Percentiles rank a stretch among this genome's conserved stretches.
Evolutionary conservation across 2,329 filamentous ascomycete species (phyloP).

Genomic region (Emydomyces testavorans): DNA sequence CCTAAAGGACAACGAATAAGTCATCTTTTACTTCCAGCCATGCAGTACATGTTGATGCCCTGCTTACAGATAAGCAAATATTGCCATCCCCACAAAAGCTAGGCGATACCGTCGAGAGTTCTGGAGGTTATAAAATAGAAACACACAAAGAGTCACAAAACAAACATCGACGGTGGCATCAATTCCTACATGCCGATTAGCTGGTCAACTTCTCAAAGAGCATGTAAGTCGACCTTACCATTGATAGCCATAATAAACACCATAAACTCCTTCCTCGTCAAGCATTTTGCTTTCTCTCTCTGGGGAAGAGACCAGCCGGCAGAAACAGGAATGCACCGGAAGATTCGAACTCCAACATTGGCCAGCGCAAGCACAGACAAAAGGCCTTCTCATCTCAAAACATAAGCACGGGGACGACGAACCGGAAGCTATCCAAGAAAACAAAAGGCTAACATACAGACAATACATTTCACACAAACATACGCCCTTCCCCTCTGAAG

Average conservation of each 20-base stretch:
- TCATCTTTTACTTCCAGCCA: neutral
- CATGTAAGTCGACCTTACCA: conserved; percentile 8
- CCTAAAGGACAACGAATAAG: conserved; percentile 17
- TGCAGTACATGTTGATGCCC: neutral
- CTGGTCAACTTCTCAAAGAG: conserved; percentile 17
- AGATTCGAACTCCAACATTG: conserved; percentile 38
- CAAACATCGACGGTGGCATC: conserved; percentile 29
- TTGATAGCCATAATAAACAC: conserved; percentile 40
- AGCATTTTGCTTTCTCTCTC: conserved; percentile 35
- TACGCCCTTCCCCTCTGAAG: conserved; percentile 32
- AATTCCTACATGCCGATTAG: conserved; percentile 1
- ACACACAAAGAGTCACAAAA: conserved; percentile 35
- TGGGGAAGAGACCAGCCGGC: conserved; percentile 36
- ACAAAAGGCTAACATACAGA: conserved; percentile 28
- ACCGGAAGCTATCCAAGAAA: neutral
- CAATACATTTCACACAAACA: conserved; percentile 33
- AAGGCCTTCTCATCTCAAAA: conserved; percentile 31
- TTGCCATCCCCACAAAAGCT: conserved; percentile 34
- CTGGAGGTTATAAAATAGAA: conserved; percentile 35
- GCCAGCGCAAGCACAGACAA: conserved; percentile 34
- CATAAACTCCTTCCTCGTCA: conserved; percentile 31
- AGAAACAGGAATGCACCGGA: conserved; percentile 37
- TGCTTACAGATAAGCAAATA: conserved; percentile 34
- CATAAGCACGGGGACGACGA: neutral
- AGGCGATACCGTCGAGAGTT: conserved; percentile 31